Evolutionary conservation across 148 eudicot genomes (phyloP).

Genomic region (Vaccinium myrtillus): DNA sequence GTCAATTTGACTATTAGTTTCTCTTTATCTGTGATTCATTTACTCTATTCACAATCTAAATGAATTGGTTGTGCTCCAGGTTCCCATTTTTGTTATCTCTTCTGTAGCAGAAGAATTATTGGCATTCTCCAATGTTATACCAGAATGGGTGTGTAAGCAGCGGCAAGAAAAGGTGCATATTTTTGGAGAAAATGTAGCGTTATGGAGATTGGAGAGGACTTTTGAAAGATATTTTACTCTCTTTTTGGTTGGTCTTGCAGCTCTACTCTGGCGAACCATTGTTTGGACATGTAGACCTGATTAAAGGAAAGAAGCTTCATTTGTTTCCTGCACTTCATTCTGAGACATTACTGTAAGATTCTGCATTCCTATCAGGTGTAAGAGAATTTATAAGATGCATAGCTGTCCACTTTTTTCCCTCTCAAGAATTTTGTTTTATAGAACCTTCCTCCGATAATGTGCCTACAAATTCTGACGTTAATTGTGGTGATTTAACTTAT

Average conservation of each 20-base stretch:
- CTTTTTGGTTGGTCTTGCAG: slow-evolving; percentile 39
- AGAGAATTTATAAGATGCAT: too few relatives aligned
- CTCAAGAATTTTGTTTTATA: not conserved
- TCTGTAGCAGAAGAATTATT: slow-evolving; percentile 80
- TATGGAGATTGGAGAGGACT: not conserved
- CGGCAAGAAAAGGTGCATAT: slow-evolving; percentile 71
- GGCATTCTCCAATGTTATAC: slow-evolving; percentile 63
- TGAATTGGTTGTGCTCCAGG: slow-evolving; percentile 33
- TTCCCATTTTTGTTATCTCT: slow-evolving; percentile 72
- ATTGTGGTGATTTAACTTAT: not conserved
- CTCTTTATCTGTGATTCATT: not conserved
- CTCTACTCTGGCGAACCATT: slow-evolving; percentile 72
- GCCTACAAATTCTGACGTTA: not conserved
- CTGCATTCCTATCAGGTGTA: slow-evolving; percentile 17
- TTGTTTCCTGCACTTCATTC: slow-evolving; percentile 58
- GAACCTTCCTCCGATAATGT: not conserved
- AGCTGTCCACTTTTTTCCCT: not conserved
- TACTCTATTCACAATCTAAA: not conserved
- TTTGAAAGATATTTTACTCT: not conserved
- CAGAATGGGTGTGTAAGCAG: slow-evolving; percentile 80
- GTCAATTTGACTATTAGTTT: not conserved
- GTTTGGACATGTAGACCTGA: slow-evolving; percentile 69
- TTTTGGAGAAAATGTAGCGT: not conserved
- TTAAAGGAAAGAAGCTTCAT: slow-evolving; percentile 66
- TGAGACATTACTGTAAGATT: slow-evolving; percentile 57